phyloP scores from a whole-genome alignment of 2,329 filamentous ascomycete species.

The Rutstroemia sp. region DNA sequence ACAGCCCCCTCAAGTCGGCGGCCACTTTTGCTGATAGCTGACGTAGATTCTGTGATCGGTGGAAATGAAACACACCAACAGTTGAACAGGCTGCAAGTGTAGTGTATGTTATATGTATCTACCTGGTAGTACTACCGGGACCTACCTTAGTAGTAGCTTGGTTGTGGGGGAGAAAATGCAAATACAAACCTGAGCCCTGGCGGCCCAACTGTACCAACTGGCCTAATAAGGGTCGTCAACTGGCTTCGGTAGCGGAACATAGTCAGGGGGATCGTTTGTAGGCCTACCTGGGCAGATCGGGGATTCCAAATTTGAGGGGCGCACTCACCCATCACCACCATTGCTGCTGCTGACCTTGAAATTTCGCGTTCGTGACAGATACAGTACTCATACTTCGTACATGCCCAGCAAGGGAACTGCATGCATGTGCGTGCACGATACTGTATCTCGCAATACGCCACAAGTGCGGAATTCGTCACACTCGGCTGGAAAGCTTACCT shows the following conservation, averaged over 20 bases:
- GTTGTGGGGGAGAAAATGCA: not conserved
- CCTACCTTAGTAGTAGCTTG: too few species aligned
- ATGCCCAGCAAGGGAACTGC: too few species aligned
- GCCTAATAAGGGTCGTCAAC: not conserved
- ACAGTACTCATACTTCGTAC: too few species aligned
- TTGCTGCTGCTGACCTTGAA: too few species aligned
- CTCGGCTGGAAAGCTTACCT: too few species aligned
- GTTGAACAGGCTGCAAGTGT: not conserved
- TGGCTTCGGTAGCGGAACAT: conserved; percentile 1
- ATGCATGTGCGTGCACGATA: too few species aligned
- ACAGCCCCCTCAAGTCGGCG: not conserved
- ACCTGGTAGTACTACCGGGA: not conserved
- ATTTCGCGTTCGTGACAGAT: too few species aligned
- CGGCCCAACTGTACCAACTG: not conserved
- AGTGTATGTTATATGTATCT: not conserved
- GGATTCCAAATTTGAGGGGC: not conserved
- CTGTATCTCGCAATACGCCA: too few species aligned
- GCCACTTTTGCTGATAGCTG: not conserved
- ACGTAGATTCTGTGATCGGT: not conserved
- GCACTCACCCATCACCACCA: not conserved
- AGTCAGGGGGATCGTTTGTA: conserved; percentile 3
- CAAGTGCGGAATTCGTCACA: too few species aligned
- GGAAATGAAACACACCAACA: conserved; percentile 2
- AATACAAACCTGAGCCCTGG: not conserved
- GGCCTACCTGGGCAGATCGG: not conserved